Base-by-base conservation (phyloP, 352 stramenopile genomes). In the Thraustochytrium striatum region DNA sequence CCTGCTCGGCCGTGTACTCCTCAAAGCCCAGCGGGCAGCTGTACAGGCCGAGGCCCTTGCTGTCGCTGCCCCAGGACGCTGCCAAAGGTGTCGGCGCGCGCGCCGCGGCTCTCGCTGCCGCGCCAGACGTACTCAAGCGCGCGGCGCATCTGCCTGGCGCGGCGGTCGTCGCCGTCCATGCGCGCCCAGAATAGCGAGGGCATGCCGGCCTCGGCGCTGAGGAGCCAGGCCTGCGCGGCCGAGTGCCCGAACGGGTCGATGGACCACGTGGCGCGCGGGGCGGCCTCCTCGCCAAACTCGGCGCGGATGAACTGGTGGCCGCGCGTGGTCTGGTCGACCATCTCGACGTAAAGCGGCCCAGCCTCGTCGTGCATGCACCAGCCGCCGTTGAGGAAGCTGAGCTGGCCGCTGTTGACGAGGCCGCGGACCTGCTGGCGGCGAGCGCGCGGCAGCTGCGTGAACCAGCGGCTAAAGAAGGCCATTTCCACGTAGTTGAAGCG, bases 321-420 rank as follows among this genome's bases (percentile, higher is more conserved):
- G 58, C 97, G 92, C 19, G 95, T 95, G 2, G 94, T 99, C 84
- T 99, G 94, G 87, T 99, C 95, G 73, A 99, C 90, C 93, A 99
- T 98, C 30, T 91, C 94, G 36, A 95, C 93, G 83, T 95, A 98
- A 86, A 98, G 93, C 50, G 94, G 88, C 16, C 90, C 89, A 2
- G 95, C 96, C 83, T 99, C 96, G 84, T 99, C 96, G 81, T 98
- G 95, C 96, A 99, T 99, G 84, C 89, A 95, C 95, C 95, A 99
- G 53, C 94, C 95, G 43, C 94, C 95, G 78, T 98, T 98, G 72
- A 95, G 91, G 72, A 98, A 94, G 65, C 94, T 89, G 3, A 98
- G 87, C 19, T 94, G 92, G 0, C 92, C 88, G 43, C 96, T 89
- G 28, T 88, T 85, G 11, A 98, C 92, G 5, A 98, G 87, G 53